These are phyloP conservation scores for Fusarium multiceps DNA, from an alignment of 2,329 filamentous ascomycete species.

Conservation along the genomic window DNA sequence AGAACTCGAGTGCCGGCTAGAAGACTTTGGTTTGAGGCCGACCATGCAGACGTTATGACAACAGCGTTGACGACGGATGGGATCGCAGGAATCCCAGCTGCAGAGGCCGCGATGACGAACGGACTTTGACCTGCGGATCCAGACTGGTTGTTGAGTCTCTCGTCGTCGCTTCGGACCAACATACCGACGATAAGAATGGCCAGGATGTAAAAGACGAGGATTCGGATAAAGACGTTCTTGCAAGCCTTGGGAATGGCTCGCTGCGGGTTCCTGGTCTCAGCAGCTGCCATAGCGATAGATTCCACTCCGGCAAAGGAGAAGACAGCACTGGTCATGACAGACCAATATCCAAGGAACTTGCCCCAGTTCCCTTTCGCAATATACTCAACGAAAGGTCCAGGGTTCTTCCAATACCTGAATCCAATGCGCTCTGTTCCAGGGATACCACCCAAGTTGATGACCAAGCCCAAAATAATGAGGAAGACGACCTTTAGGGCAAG, in stretches of 20 bases:
- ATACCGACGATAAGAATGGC: conserved; percentile 77
- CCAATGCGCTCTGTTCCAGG: conserved; percentile 41
- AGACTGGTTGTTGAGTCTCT: conserved; percentile 61
- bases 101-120: conserved; percentile 77
- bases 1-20: conserved; percentile 68
- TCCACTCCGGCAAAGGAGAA: conserved; percentile 76
- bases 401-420: conserved; percentile 58
- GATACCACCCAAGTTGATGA: conserved; percentile 44
- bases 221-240: conserved; percentile 67
- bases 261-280: conserved; percentile 67
- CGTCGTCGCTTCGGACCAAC: conserved; percentile 69
- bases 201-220: conserved; percentile 71
- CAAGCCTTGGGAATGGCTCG: conserved; percentile 66
- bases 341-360: conserved; percentile 73
- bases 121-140: conserved; percentile 61
- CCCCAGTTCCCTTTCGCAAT: conserved; percentile 69
- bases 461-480: conserved; percentile 60
- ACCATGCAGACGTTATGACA: conserved; percentile 78
- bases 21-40: conserved; percentile 75
- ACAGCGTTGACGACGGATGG: conserved; percentile 81
- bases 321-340: conserved; percentile 71
- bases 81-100: conserved; percentile 74
- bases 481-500: conserved; percentile 55
- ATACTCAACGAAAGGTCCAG: conserved; percentile 75
- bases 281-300: conserved; percentile 70